Conservation (phyloP, 2,329 filamentous ascomycete species). For the Epichloe gansuensis region DNA sequence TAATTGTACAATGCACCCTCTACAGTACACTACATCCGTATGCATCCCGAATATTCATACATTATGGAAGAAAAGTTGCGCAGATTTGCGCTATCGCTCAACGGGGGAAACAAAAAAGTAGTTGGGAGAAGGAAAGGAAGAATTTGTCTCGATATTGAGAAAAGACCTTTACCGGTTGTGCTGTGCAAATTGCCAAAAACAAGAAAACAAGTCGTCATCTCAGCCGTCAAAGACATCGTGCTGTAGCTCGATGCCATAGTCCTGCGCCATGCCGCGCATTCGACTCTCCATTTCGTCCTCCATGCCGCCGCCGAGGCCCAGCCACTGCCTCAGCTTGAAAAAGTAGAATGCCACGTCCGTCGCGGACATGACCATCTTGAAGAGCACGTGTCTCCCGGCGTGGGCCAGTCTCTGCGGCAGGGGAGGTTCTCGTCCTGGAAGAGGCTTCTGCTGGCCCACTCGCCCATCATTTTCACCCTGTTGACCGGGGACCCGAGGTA, state of each 20-base stretch:
- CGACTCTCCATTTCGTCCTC: slow-evolving; percentile 85
- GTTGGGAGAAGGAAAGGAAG: not conserved
- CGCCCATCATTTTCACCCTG: slow-evolving; percentile 83
- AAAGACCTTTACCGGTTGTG: too few relatives aligned
- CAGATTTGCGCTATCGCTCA: not conserved
- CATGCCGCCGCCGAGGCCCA: slow-evolving; percentile 73
- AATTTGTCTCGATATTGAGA: too few relatives aligned
- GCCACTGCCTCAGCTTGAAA: slow-evolving; percentile 61
- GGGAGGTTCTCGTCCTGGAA: slow-evolving; percentile 57
- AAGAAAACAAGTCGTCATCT: not conserved
- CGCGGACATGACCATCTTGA: slow-evolving; percentile 61
- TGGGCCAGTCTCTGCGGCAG: slow-evolving; percentile 52
- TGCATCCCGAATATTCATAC: not conserved
- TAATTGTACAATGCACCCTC: not conserved
- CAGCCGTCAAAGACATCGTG: slow-evolving; percentile 81
- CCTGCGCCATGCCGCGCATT: slow-evolving; percentile 79
- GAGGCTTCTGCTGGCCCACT: slow-evolving; percentile 79
- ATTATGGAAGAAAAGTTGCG: not conserved
- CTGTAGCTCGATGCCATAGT: slow-evolving; percentile 83
- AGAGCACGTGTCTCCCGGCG: slow-evolving; percentile 68
- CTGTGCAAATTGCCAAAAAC: not conserved
- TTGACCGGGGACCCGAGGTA: slow-evolving; percentile 84
- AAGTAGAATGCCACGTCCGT: slow-evolving; percentile 78
- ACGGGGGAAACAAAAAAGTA: not conserved
- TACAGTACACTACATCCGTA: not conserved